Evolutionary conservation across 73 alveolate genomes (phyloP).

Genomic region (Blepharisma stoltei): DNA sequence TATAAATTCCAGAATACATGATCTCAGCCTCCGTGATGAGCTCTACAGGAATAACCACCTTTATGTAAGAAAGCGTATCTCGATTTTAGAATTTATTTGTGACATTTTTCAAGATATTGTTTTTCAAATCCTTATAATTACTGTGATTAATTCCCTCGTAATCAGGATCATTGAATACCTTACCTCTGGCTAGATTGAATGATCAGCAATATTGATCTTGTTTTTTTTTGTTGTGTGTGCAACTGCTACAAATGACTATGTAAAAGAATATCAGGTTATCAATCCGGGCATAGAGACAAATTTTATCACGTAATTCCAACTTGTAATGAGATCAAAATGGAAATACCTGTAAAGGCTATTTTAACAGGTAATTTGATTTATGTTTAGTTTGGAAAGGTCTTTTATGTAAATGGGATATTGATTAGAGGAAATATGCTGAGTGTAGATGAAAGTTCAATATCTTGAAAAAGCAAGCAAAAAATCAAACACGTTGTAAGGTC

Average conservation of each 20-base stretch:
- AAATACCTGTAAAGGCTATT: constrained; percentile 67
- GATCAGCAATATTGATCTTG: constrained; percentile 57
- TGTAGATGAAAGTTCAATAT: constrained; percentile 80
- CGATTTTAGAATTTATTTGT: constrained; percentile 3
- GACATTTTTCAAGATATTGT: constrained; percentile 93
- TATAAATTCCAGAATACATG: too few relatives aligned
- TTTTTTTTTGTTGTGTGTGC: constrained; percentile 63
- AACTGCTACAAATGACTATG: constrained; percentile 64
- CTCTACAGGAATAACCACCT: neutral
- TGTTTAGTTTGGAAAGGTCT: constrained; percentile 81
- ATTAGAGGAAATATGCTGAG: neutral
- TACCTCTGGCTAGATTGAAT: constrained; percentile 65
- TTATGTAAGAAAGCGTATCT: neutral
- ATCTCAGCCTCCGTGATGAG: too few relatives aligned
- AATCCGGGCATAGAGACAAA: constrained; percentile 76
- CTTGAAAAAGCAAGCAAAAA: constrained; percentile 90
- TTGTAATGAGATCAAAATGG: constrained; percentile 73
- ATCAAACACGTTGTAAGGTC: constrained; percentile 38
- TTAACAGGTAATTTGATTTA: constrained; percentile 87
- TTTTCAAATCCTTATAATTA: constrained; percentile 82
- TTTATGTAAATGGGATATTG: constrained; percentile 89
- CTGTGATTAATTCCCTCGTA: constrained; percentile 85
- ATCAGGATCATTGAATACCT: constrained; percentile 88
- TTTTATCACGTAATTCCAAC: constrained; percentile 65
- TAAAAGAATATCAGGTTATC: constrained; percentile 52